These are phyloP conservation scores for Phytopythium oedochilum DNA, from an alignment of 352 stramenopile species.

Conservation along the genomic window DNA sequence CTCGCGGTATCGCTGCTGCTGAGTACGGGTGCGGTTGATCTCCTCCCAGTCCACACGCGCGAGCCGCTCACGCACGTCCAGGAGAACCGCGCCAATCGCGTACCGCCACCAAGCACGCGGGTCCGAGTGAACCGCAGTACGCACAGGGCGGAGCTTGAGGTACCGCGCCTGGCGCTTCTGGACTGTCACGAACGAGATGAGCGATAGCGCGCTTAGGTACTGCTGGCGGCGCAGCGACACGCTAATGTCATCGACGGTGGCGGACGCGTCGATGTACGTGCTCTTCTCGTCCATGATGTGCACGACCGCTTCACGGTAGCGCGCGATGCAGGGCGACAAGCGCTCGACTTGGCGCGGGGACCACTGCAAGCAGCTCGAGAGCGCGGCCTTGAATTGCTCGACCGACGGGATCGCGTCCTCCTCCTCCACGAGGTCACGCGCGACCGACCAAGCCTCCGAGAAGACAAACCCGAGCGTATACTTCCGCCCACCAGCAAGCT, in stretches of 20 bases:
- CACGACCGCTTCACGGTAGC: constrained; percentile 76
- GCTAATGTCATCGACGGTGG: constrained; percentile 68
- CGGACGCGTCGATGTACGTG: constrained; percentile 80
- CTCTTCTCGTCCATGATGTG: constrained; percentile 85
- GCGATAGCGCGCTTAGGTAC: constrained; percentile 68
- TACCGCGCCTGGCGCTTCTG: constrained; percentile 63
- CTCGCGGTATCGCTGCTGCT: constrained; percentile 52
- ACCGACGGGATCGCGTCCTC: constrained; percentile 72
- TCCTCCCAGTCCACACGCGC: constrained; percentile 66
- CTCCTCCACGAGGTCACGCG: constrained; percentile 66
- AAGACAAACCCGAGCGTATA: constrained; percentile 87
- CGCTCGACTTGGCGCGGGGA: constrained; percentile 52
- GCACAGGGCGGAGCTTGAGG: constrained; percentile 43
- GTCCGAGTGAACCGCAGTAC: constrained; percentile 36
- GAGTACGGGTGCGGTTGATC: constrained; percentile 24
- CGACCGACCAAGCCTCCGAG: constrained; percentile 77
- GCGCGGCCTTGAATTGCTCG: constrained; percentile 62
- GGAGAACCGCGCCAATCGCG: constrained; percentile 62
- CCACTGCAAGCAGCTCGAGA: constrained; percentile 79
- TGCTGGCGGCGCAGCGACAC: constrained; percentile 59
- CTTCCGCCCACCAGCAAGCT: constrained; percentile 60
- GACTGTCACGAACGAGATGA: constrained; percentile 65
- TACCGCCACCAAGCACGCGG: constrained; percentile 70
- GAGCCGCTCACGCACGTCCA: constrained; percentile 69
- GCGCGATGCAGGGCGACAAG: constrained; percentile 50